phyloP scores from a whole-genome alignment of 768 basidiomycete species.

The Mycena belliarum region DNA sequence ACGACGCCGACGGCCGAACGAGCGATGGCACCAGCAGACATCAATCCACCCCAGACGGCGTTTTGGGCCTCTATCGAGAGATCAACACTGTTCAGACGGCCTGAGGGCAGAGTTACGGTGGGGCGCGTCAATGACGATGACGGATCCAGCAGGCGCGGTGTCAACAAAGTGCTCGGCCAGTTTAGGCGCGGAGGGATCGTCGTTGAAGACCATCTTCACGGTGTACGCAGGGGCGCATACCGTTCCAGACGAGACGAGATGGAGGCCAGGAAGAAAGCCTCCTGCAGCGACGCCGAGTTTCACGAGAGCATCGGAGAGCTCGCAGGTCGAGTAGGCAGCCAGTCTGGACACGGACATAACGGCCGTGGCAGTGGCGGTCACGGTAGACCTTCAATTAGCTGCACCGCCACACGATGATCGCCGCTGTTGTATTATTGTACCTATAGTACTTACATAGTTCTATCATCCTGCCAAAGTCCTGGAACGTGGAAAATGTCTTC shows the following conservation, averaged over 20 bases:
- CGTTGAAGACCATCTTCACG: slow-evolving; percentile 72
- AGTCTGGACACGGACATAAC: slow-evolving; percentile 16
- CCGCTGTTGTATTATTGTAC: not conserved
- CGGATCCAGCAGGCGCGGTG: slow-evolving; percentile 58
- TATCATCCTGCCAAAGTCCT: slow-evolving; percentile 9
- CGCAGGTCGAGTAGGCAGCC: slow-evolving; percentile 64
- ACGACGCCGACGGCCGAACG: slow-evolving; percentile 73
- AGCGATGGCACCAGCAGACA: slow-evolving; percentile 67
- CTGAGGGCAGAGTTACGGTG: slow-evolving; percentile 43
- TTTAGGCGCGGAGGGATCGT: slow-evolving; percentile 62
- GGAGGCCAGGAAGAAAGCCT: slow-evolving; percentile 80
- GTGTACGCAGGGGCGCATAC: slow-evolving; percentile 84
- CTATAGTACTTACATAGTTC: not conserved
- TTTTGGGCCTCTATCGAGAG: slow-evolving; percentile 58
- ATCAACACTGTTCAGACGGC: not conserved
- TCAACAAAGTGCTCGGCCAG: slow-evolving; percentile 81
- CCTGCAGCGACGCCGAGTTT: slow-evolving; percentile 74
- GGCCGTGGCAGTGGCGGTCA: not conserved
- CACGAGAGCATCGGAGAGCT: slow-evolving; percentile 86
- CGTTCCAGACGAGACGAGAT: slow-evolving; percentile 51
- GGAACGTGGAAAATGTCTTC: not conserved
- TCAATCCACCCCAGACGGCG: slow-evolving; percentile 88
- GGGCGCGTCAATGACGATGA: slow-evolving; percentile 78
- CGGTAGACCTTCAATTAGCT: too few species aligned
- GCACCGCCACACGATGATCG: not conserved